Evolutionary conservation across 2,329 filamentous ascomycete genomes (phyloP).

Genomic region (Aureobasidium sp.): DNA sequence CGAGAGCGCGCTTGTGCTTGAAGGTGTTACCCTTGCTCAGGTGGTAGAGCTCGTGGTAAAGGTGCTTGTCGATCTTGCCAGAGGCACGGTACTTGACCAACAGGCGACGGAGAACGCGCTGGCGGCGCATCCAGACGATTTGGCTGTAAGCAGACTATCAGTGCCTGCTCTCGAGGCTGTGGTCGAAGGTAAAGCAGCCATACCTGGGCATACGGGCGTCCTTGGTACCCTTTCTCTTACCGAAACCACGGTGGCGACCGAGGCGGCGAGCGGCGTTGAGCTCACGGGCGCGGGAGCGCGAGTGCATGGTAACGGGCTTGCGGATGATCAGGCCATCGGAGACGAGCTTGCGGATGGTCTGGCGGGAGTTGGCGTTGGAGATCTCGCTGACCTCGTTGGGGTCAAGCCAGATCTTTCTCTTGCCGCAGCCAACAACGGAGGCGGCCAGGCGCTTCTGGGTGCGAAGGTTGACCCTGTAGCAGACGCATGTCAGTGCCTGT

Average conservation of each 20-base stretch:
- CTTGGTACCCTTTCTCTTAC: constrained; percentile 99
- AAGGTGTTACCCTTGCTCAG: constrained; percentile 99
- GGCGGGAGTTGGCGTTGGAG: constrained; percentile 99
- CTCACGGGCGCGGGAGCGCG: constrained; percentile 89
- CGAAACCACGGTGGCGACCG: constrained; percentile 96
- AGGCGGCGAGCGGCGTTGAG: constrained; percentile 90
- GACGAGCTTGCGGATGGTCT: constrained; percentile 99
- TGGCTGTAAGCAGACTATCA: constrained; percentile 53
- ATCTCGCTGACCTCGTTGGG: constrained; percentile 99
- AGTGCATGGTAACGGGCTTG: constrained; percentile 99
- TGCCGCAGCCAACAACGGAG: constrained; percentile 95
- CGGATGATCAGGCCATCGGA: constrained; percentile 99
- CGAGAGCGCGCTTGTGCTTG: constrained; percentile 99
- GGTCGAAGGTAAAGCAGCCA: constrained; percentile 30
- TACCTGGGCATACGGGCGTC: constrained; percentile 99
- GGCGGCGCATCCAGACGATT: constrained; percentile 99
- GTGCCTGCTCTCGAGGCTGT: constrained; percentile 14
- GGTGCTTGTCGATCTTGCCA: constrained; percentile 99
- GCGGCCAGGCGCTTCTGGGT: constrained; percentile 99
- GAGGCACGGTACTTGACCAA: constrained; percentile 99
- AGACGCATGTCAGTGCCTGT: constrained; percentile 13
- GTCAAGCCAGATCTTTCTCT: constrained; percentile 99
- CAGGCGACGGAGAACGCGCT: constrained; percentile 96
- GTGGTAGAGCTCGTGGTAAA: constrained; percentile 99
- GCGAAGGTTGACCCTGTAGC: constrained; percentile 89